These are phyloP conservation scores for Xanthoceras sorbifolium DNA, from an alignment of 345 rosid genomes.

Conservation along the genomic window DNA sequence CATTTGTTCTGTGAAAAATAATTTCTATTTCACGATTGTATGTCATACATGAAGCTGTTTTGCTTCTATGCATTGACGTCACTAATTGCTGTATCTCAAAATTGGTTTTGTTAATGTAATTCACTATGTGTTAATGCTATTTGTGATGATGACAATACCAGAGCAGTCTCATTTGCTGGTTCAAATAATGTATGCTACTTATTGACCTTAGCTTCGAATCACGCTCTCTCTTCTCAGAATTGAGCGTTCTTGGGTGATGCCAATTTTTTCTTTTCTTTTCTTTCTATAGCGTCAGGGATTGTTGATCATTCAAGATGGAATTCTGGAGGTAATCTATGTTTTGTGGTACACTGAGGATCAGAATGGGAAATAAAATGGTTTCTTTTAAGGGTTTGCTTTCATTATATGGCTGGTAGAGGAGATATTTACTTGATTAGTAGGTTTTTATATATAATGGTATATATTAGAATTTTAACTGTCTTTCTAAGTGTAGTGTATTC, in stretches of 20 bases:
- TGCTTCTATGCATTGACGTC: not conserved
- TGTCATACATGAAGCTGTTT: not conserved
- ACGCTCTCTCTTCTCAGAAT: not conserved
- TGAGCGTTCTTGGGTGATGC: not conserved
- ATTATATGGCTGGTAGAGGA: not conserved
- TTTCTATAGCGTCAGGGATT: not conserved
- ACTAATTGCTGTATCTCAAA: not conserved
- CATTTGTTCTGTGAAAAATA: not conserved
- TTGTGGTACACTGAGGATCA: not conserved
- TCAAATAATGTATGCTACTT: conserved; percentile 76
- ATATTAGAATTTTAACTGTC: too few species aligned
- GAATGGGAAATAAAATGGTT: not conserved
- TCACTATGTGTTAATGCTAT: conserved; percentile 69
- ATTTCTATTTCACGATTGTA: not conserved
- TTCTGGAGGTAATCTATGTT: not conserved
- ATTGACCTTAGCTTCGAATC: not conserved
- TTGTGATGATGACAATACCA: conserved; percentile 80
- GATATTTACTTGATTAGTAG: not conserved
- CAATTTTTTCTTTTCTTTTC: too few species aligned
- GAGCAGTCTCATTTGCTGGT: conserved; percentile 94
- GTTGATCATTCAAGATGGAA: not conserved
- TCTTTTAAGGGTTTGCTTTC: not conserved
- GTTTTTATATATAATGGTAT: not conserved
- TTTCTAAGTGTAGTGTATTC: too few species aligned
- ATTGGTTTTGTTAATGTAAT: conserved; percentile 15